Evolutionary conservation across 441 rosid genomes (phyloP), one percentile per base, ranked within the genome.

Genomic region (Cnidoscolus chayamansa): DNA sequence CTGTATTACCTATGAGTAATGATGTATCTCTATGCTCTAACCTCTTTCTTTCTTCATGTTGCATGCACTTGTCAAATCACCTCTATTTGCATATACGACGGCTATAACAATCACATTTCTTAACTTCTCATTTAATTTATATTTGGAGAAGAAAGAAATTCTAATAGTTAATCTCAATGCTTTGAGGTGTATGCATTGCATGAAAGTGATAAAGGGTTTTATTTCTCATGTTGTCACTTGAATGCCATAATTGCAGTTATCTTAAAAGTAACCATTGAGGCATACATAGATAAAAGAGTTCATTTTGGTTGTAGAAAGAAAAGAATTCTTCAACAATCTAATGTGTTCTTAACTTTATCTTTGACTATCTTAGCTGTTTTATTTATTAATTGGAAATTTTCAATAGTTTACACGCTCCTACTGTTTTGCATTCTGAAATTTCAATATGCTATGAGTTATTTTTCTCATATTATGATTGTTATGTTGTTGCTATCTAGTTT

Each of bases 21-120:
- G 31, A 50, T 10, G 19, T 7, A 32, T 32, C 43, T 51, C 43
- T 37, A 62, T 8, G 19, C 69, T 65, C 57, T 37, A 62, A 15
- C 43, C 69, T 65, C 43, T 48, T 66, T 37, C 30, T 10, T 63
- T 50, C 43, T 50, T 30, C 70, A 50, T 50, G 8, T 51, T 16
- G 43, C n/a, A 15, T 20, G 15, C 16, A 19, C 1, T 49, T 9
- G 16, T 61, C 17, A 60, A 40, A 32, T 40, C 37, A 61, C 6
- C 30, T 1, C 45, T 32, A 32, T 32, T 16, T 32, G 47, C 47
- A 61, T 17, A 10, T 61, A n/a, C 15, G 45, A 32, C 47, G 1
- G 65, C 19, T 37, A 3, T 3, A 31, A 2, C 40, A n/a, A 58
- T 61, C 30, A 16, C 19, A 7, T 61, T 16, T 54, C n/a, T 17